Evolutionary conservation across 495 filamentous ascomycete genomes (phyloP).

Genomic region (Cercophora newfieldiana): DNA sequence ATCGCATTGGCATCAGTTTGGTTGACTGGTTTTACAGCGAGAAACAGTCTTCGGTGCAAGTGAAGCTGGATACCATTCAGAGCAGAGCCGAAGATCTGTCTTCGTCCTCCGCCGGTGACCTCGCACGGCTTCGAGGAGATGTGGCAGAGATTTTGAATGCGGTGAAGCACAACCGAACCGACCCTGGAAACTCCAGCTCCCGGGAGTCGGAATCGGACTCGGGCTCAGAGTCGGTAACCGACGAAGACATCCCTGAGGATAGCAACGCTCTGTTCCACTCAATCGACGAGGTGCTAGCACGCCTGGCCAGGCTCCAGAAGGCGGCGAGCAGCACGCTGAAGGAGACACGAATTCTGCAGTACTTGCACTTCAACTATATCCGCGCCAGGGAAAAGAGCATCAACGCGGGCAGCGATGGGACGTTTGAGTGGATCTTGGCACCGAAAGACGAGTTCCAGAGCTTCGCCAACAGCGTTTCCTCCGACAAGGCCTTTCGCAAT

Average conservation of each 20-base stretch:
- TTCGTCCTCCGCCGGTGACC: background rate
- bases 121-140: background rate
- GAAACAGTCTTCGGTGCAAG: background rate
- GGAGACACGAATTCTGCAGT: background rate
- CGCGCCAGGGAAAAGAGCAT: background rate
- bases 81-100: background rate
- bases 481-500: background rate
- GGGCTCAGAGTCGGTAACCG: background rate
- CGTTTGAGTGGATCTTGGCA: background rate
- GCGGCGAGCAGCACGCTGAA: background rate
- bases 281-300: background rate
- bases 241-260: background rate
- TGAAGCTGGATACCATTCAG: background rate
- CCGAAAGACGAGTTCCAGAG: background rate
- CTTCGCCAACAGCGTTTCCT: background rate
- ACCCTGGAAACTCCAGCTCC: no score
- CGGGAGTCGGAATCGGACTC: no score
- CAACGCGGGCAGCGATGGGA: background rate
- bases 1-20: no score
- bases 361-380: background rate
- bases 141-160: background rate
- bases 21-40: no score
- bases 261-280: background rate
- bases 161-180: no score
- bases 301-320: background rate